phyloP scores from a whole-genome alignment of 805 yeast species.

The Ogataea allantospora region DNA sequence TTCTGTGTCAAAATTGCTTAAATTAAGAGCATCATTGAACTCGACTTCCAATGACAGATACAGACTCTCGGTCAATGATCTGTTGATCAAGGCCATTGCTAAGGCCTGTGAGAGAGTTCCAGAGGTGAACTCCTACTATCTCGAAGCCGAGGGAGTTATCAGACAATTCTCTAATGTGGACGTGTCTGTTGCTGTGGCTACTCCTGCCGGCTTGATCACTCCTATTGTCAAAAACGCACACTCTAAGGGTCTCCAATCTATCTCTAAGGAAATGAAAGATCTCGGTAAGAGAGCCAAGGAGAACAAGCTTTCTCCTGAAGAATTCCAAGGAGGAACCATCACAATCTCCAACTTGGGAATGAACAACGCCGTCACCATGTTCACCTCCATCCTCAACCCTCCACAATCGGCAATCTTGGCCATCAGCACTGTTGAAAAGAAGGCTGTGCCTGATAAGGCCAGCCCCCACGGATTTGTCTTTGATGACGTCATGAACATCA shows the following conservation, averaged over 20 bases:
- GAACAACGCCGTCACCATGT: slow-evolving; percentile 89
- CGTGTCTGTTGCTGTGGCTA: slow-evolving; percentile 97
- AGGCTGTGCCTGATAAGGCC: slow-evolving; percentile 88
- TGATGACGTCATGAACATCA: slow-evolving; percentile 85
- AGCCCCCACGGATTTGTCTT: slow-evolving; percentile 90
- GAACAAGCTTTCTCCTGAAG: slow-evolving; percentile 91
- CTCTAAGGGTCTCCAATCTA: slow-evolving; percentile 76
- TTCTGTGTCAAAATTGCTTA: slow-evolving; percentile 84
- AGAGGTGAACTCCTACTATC: slow-evolving; percentile 91
- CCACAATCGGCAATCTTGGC: slow-evolving; percentile 96
- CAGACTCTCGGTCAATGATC: slow-evolving; percentile 91
- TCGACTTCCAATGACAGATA: slow-evolving; percentile 80
- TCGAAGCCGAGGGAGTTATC: slow-evolving; percentile 82
- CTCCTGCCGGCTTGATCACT: slow-evolving; percentile 95
- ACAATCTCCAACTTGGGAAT: slow-evolving; percentile 98
- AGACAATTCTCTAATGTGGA: slow-evolving; percentile 92
- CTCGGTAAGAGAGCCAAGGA: slow-evolving; percentile 95
- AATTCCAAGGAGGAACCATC: slow-evolving; percentile 99
- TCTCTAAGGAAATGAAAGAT: slow-evolving; percentile 83
- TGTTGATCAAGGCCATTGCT: slow-evolving; percentile 91
- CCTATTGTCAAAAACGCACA: slow-evolving; percentile 93
- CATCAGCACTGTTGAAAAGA: slow-evolving; percentile 87
- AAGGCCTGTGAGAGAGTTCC: slow-evolving; percentile 89
- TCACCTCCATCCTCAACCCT: slow-evolving; percentile 97
- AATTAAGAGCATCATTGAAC: slow-evolving; percentile 88